A percentile compares a stretch with the other conserved stretches of the same genome.
Evolutionary conservation across 768 basidiomycete species (phyloP).

Genomic region (Lentinus brumalis): DNA sequence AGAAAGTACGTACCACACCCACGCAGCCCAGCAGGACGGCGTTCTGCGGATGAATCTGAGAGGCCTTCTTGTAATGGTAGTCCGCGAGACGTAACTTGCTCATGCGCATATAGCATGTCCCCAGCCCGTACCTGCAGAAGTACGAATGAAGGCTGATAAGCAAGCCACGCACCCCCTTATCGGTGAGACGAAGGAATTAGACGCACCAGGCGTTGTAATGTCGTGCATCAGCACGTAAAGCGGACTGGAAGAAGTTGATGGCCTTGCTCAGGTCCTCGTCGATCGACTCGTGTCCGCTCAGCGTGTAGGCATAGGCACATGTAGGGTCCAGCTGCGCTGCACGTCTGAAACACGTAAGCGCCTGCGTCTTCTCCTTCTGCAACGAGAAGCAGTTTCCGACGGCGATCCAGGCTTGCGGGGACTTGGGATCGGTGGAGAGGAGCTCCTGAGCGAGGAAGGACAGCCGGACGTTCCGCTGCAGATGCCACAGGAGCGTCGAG

Average conservation of each 20-base stretch:
- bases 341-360: conserved; percentile 90
- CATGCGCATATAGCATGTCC: conserved; percentile 93
- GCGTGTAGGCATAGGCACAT: conserved; percentile 94
- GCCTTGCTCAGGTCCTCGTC: conserved; percentile 95
- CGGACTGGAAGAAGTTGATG: conserved; percentile 88
- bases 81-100: conserved; percentile 93
- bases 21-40: conserved; percentile 96
- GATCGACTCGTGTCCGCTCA: conserved; percentile 96
- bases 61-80: conserved; percentile 93
- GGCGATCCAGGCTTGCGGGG: conserved; percentile 93
- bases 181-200: conserved; percentile 6
- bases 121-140: conserved; percentile 89
- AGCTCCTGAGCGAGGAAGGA: conserved; percentile 94
- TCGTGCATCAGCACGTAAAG: conserved; percentile 86
- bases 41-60: conserved; percentile 91
- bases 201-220: conserved; percentile 99
- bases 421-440: conserved; percentile 78
- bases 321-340: conserved; percentile 87
- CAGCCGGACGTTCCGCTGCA: conserved; percentile 79
- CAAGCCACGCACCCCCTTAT: conserved; percentile 7
- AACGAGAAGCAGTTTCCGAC: conserved; percentile 95
- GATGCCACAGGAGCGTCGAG: conserved; percentile 95
- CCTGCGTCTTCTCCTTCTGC: conserved; percentile 91
- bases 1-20: conserved; percentile 75
- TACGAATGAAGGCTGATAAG: conserved; percentile 21